Conservation (phyloP, 2,329 filamentous ascomycete genomes). For the Pseudopithomyces chartarum region DNA sequence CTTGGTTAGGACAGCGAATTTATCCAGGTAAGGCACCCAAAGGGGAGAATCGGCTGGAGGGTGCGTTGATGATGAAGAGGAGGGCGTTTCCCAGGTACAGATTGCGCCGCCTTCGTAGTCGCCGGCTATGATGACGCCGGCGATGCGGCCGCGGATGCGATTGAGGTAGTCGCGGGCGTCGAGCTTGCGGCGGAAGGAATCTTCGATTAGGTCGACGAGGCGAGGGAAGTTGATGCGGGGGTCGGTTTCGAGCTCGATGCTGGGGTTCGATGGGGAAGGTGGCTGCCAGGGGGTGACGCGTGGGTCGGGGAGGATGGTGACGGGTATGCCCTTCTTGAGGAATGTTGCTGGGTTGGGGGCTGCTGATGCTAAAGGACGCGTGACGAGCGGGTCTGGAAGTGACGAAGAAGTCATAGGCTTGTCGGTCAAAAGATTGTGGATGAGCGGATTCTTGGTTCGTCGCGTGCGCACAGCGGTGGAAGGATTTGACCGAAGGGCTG, state of each 20-base stretch:
- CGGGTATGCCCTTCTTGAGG: conserved; percentile 86
- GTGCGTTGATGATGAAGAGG: conserved; percentile 51
- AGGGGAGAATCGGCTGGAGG: conserved; percentile 54
- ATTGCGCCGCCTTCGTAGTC: conserved; percentile 97
- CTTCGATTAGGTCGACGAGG: conserved; percentile 85
- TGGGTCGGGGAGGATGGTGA: conserved; percentile 81
- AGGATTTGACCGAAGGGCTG: conserved; percentile 23
- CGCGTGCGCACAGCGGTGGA: conserved; percentile 58
- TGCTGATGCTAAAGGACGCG: conserved; percentile 33
- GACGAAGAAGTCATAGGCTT: conserved; percentile 93
- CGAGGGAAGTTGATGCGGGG: conserved; percentile 81
- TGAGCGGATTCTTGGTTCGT: conserved; percentile 78
- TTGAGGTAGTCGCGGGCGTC: conserved; percentile 82
- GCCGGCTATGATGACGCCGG: conserved; percentile 91
- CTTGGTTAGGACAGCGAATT: conserved; percentile 89
- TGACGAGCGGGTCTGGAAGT: conserved; percentile 63
- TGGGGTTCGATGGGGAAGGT: conserved; percentile 62
- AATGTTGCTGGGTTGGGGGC: conserved; percentile 70
- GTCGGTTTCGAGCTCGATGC: conserved; percentile 73
- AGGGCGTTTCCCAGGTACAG: conserved; percentile 87
- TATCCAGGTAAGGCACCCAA: conserved; percentile 88
- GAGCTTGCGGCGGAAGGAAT: conserved; percentile 86
- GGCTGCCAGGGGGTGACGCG: conserved; percentile 68
- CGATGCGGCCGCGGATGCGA: conserved; percentile 79
- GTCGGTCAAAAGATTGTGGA: conserved; percentile 95